Evolutionary conservation across 495 filamentous ascomycete species (phyloP), one percentile per base, ranked within the genome.

Genomic region (Lichina pygmaea): DNA sequence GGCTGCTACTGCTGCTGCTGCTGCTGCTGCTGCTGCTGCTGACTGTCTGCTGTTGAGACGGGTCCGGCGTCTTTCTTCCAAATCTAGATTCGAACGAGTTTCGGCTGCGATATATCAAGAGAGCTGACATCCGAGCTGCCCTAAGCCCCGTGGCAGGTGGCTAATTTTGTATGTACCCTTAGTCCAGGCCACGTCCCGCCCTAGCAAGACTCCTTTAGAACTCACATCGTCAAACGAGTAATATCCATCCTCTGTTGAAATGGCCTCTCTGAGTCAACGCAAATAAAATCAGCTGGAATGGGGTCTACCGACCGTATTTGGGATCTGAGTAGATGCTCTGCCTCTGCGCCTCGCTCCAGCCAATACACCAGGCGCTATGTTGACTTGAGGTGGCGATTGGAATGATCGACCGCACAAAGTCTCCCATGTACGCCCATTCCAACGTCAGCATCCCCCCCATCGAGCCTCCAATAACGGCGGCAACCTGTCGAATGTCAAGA

Each of bases 301-400:
- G 12, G 8, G 15, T 12, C 17, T 10, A 30, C 48, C 44, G 32
- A 46, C 46, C 34, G 58, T 97, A 97, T 62, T 93, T 94, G 16
- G 89, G 89, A 54, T 97, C 89, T 49, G 81, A 83, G 60, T 94
- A 97, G 56, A 97, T 97, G 66, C 83, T 91, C 60, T 97, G 89
- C 44, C 89, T 65, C 61, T 97, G 89, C 17, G 89, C 86, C 59
- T 97, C 89, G 39, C 89, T 86, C 89, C 89, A 95, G 60, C 84
- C 93, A 53, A 97, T 97, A 38, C 89, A 82, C 89, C 89, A 97
- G n/a, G 89, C 89, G 49, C 85, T 93, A 55, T 95, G 89, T 9
- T 82, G 73, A 44, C 82, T 81, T 6, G 86, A 94, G 15, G 89
- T 95, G 30, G 89, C 89, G 52, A 97, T 91, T 4, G 89, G 83